Conservation (phyloP, 495 filamentous ascomycete genomes). For the Xylona heveae region DNA sequence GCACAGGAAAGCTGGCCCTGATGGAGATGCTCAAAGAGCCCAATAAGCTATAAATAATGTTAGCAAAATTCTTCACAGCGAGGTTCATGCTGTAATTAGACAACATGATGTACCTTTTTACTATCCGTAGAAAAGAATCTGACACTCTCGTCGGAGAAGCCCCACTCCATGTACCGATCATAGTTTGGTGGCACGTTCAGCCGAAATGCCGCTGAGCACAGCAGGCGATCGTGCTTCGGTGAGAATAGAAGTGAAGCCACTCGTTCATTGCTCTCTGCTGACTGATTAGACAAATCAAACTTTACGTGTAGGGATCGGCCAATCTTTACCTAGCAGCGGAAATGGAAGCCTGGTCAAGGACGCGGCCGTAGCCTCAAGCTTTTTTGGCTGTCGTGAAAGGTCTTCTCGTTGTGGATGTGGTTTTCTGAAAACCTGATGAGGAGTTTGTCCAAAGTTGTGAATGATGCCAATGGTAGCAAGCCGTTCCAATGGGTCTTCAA, state of each 20-base stretch:
- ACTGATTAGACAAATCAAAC: slow-evolving; percentile 7
- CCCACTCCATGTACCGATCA: slow-evolving; percentile 91
- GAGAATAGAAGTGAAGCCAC: slow-evolving; percentile 64
- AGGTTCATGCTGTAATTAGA: slow-evolving; percentile 12
- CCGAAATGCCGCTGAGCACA: slow-evolving; percentile 64
- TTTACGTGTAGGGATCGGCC: not conserved
- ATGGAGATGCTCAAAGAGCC: slow-evolving; percentile 84
- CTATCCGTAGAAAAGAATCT: slow-evolving; percentile 71
- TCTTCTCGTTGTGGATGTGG: slow-evolving; percentile 57
- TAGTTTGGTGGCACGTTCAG: slow-evolving; percentile 72
- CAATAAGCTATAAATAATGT: slow-evolving; percentile 27
- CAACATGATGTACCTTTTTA: slow-evolving; percentile 27
- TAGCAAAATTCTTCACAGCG: slow-evolving; percentile 3
- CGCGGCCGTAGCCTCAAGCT: slow-evolving; percentile 60
- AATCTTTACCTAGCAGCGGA: slow-evolving; percentile 37
- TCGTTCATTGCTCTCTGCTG: slow-evolving; percentile 48
- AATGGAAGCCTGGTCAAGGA: slow-evolving; percentile 63
- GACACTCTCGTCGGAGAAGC: slow-evolving; percentile 78
- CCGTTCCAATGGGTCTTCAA: slow-evolving; percentile 68
- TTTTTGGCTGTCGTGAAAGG: slow-evolving; percentile 29
- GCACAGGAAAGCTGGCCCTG: slow-evolving; percentile 66
- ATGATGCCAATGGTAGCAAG: slow-evolving; percentile 84
- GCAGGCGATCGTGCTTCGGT: slow-evolving; percentile 54
- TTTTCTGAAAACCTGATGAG: slow-evolving; percentile 75
- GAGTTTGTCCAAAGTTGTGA: slow-evolving; percentile 96